A percentile compares a stretch with the other conserved stretches of the same genome.
Conservation (phyloP, 768 basidiomycete genomes). For the Amanita rubescens region DNA sequence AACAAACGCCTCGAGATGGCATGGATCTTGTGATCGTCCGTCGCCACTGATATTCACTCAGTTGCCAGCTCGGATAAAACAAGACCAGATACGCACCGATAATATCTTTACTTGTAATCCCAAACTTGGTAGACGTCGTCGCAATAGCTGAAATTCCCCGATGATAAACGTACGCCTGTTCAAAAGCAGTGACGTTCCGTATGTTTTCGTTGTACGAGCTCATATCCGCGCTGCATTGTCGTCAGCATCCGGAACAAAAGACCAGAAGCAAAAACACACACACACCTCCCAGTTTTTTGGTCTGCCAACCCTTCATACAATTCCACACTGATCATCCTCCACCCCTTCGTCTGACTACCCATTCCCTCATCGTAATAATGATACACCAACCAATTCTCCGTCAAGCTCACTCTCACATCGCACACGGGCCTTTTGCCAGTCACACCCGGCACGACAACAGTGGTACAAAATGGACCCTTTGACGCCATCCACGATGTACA, state of each 20-base stretch:
- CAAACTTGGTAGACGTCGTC: conserved; percentile 79
- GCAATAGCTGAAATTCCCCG: conserved; percentile 61
- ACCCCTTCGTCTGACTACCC: conserved; percentile 63
- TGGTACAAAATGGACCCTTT: conserved; percentile 76
- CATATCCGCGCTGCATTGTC: conserved; percentile 31
- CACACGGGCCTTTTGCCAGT: conserved; percentile 32
- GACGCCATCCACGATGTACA: conserved; percentile 74
- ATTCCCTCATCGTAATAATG: conserved; percentile 66
- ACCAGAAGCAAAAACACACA: conserved; percentile 8
- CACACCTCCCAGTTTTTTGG: conserved; percentile 67
- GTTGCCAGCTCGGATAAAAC: too few relatives aligned
- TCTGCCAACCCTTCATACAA: conserved; percentile 78
- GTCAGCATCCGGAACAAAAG: neutral
- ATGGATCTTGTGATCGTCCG: conserved; percentile 63
- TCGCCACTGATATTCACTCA: too few relatives aligned
- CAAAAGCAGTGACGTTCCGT: conserved; percentile 46
- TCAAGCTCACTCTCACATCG: conserved; percentile 59
- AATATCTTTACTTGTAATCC: conserved; percentile 80
- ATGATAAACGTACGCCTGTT: conserved; percentile 67
- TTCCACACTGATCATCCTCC: conserved; percentile 76
- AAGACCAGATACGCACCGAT: conserved; percentile 54
- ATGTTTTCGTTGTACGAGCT: conserved; percentile 43
- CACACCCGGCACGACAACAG: conserved; percentile 40
- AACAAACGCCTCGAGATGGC: conserved; percentile 66
- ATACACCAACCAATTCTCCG: conserved; percentile 93